Evolutionary conservation across 345 rosid genomes (phyloP).

Genomic region (Psidium guajava): DNA sequence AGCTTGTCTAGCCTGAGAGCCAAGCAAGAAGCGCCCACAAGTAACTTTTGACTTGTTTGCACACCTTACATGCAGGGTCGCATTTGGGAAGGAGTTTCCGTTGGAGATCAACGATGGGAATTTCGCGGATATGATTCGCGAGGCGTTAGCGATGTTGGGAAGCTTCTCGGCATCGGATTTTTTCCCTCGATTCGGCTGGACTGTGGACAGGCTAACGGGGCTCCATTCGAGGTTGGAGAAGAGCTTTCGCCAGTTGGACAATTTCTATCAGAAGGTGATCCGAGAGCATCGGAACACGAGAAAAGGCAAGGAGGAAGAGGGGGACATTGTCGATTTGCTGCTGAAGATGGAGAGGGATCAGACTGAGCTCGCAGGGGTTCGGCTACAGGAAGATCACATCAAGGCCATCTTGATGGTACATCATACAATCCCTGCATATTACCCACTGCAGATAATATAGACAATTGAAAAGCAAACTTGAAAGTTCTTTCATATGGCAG

Average conservation of each 20-base stretch:
- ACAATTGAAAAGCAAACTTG: not conserved
- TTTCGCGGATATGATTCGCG: not conserved
- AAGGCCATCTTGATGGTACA: slow-evolving; percentile 8
- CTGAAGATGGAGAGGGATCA: not conserved
- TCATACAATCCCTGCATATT: not conserved
- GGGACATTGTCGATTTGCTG: slow-evolving; percentile 16
- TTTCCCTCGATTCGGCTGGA: slow-evolving; percentile 12
- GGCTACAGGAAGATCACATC: not conserved
- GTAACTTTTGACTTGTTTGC: not conserved
- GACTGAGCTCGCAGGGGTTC: not conserved
- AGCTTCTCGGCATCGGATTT: slow-evolving; percentile 6
- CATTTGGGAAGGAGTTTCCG: slow-evolving; percentile 16
- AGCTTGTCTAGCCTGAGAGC: not conserved
- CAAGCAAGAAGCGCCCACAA: not conserved
- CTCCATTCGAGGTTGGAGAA: not conserved
- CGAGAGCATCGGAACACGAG: not conserved
- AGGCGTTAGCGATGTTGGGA: not conserved
- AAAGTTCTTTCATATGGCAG: not conserved
- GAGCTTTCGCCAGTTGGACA: slow-evolving; percentile 4
- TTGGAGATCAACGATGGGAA: not conserved
- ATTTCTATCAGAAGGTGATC: not conserved
- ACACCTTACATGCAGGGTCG: slow-evolving; percentile 1
- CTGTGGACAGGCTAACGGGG: slow-evolving; percentile 11
- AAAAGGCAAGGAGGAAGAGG: not conserved
- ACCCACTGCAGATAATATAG: not conserved